Evolutionary conservation across 768 basidiomycete genomes (phyloP).

Genomic region (Mycena metata): DNA sequence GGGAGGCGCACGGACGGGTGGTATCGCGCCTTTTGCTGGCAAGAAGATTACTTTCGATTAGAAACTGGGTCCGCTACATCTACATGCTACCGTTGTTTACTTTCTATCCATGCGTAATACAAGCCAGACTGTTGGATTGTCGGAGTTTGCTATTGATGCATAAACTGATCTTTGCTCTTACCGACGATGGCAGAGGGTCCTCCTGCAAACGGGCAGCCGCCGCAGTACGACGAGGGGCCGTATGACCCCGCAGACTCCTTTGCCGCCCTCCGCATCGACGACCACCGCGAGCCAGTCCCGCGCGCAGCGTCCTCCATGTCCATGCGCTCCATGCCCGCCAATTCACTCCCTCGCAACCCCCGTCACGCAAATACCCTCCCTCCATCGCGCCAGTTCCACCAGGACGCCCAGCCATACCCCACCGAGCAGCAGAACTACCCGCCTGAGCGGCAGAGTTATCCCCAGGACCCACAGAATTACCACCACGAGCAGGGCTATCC

Average conservation of each 20-base stretch:
- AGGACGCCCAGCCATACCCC: constrained; percentile 8
- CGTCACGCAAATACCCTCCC: constrained; percentile 61
- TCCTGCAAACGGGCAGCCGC: constrained; percentile 3
- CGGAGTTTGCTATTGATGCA: too few species aligned
- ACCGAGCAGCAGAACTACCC: constrained; percentile 12
- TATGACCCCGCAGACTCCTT: constrained; percentile 52
- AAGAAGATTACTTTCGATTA: constrained; percentile 74
- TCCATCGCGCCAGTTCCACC: constrained; percentile 31
- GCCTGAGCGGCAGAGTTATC: constrained; percentile 6
- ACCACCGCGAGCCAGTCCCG: constrained; percentile 63
- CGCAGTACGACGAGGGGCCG: constrained; percentile 20
- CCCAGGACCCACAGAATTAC: constrained; percentile 15
- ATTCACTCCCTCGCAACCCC: constrained; percentile 47
- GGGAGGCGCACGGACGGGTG: constrained; percentile 69
- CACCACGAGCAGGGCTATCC: constrained; percentile 7
- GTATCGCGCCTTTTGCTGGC: constrained; percentile 73
- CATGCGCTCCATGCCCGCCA: constrained; percentile 44
- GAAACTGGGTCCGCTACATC: neutral
- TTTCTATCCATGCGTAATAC: constrained; percentile 1
- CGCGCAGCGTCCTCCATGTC: constrained; percentile 74
- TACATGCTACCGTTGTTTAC: neutral
- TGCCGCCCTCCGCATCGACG: constrained; percentile 65
- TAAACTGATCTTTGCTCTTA: too few species aligned
- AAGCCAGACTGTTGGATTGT: too few species aligned
- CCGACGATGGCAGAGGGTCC: too few species aligned